Conservation (phyloP, 2,329 filamentous ascomycete genomes). For the Helotiales sp. region DNA sequence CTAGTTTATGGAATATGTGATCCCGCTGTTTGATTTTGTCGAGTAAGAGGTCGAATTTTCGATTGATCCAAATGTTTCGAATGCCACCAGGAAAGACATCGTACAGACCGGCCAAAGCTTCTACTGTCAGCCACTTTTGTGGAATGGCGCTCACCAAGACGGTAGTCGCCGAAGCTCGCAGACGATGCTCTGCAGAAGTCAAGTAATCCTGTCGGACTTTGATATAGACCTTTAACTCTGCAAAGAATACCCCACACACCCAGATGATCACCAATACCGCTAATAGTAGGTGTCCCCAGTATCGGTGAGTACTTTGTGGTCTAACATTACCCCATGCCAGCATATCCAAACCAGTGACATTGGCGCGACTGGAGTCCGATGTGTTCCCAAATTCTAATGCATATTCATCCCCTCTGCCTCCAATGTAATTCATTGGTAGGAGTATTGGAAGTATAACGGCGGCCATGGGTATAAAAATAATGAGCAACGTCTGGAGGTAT, state of each 20-base stretch:
- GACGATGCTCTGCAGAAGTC: conserved; percentile 89
- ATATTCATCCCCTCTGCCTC: conserved; percentile 57
- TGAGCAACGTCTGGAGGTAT: conserved; percentile 80
- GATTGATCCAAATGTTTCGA: conserved; percentile 94
- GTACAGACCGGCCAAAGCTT: conserved; percentile 80
- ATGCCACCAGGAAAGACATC: conserved; percentile 96
- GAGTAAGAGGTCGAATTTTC: conserved; percentile 78
- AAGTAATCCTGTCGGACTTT: conserved; percentile 92
- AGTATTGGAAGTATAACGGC: conserved; percentile 79
- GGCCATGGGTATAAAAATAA: conserved; percentile 88
- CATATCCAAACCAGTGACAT: conserved; percentile 67
- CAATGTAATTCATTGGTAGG: conserved; percentile 78
- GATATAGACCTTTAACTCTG: conserved; percentile 84
- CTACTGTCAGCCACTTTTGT: conserved; percentile 81
- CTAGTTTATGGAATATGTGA: conserved; percentile 68
- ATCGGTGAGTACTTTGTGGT: conserved; percentile 62
- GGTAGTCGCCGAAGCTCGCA: conserved; percentile 91
- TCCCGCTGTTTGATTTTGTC: conserved; percentile 81
- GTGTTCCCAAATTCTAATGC: conserved; percentile 35
- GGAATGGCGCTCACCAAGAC: conserved; percentile 92
- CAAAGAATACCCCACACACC: conserved; percentile 84
- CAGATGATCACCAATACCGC: conserved; percentile 77
- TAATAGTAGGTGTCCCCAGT: conserved; percentile 82
- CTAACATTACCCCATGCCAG: conserved; percentile 88
- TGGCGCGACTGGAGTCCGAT: conserved; percentile 29